Conservation (phyloP, 2,329 filamentous ascomycete species). For the Pestalotiopsis sp. region DNA sequence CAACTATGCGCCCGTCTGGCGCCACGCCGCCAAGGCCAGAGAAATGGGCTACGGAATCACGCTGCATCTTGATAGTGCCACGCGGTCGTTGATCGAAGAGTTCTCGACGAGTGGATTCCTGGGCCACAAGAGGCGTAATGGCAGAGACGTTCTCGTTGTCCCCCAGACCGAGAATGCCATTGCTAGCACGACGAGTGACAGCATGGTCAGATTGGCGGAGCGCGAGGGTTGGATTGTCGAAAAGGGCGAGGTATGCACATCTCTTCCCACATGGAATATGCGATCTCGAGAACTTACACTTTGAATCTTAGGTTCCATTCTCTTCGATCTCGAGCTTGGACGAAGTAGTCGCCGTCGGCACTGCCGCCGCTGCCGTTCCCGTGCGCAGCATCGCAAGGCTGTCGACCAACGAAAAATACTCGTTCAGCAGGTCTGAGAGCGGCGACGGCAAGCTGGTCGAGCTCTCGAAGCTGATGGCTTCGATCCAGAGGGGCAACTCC, state of each 20-base stretch:
- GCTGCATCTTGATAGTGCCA: slow-evolving; percentile 7
- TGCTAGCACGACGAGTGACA: slow-evolving; percentile 13
- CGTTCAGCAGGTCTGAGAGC: neutral
- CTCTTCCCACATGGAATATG: neutral
- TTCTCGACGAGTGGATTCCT: slow-evolving; percentile 15
- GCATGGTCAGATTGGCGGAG: slow-evolving; percentile 9
- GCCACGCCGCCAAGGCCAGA: neutral
- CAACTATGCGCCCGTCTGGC: slow-evolving; percentile 10
- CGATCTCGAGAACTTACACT: neutral
- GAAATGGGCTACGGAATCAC: slow-evolving; percentile 6
- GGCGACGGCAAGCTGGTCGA: neutral
- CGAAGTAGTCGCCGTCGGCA: slow-evolving; percentile 7
- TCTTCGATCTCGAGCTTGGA: neutral
- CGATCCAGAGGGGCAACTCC: slow-evolving; percentile 8
- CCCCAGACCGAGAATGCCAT: slow-evolving; percentile 10
- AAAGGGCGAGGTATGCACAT: slow-evolving; percentile 3
- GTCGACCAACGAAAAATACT: slow-evolving; percentile 12
- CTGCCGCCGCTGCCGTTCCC: slow-evolving; percentile 10
- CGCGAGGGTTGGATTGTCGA: slow-evolving; percentile 9
- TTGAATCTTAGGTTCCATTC: slow-evolving; percentile 2
- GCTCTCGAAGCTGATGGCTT: slow-evolving; percentile 6
- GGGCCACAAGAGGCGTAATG: neutral
- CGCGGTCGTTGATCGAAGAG: slow-evolving; percentile 6
- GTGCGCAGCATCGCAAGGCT: slow-evolving; percentile 9
- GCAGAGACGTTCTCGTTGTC: slow-evolving; percentile 5